A percentile compares a stretch with the other conserved stretches of the same genome.
phyloP scores from a whole-genome alignment of 306 rosid genomes.

The Amphicarpaea edgeworthii region DNA sequence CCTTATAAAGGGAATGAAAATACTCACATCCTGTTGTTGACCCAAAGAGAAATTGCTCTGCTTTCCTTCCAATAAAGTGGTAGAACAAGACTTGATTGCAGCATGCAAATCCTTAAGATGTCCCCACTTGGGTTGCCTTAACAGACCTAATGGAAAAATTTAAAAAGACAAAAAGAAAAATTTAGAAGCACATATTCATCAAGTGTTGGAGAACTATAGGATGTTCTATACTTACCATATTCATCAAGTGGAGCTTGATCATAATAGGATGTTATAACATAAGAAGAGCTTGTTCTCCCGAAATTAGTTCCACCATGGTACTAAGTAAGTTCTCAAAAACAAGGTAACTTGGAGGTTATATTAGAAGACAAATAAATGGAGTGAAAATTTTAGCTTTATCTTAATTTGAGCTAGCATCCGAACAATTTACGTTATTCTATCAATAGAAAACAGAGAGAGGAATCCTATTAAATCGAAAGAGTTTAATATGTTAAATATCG shows the following conservation, averaged over 20 bases:
- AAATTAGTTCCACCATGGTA: constrained; percentile 83
- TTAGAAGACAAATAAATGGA: background rate
- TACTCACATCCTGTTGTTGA: constrained; percentile 53
- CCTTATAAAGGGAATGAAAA: background rate
- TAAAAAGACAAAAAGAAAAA: background rate
- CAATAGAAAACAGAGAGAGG: background rate
- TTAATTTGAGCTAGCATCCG: background rate
- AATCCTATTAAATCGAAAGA: background rate
- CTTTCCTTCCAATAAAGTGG: constrained; percentile 60
- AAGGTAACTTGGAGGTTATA: background rate
- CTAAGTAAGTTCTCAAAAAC: constrained; percentile 38
- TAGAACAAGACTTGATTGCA: constrained; percentile 61
- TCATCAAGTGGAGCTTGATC: constrained; percentile 76
- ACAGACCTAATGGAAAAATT: constrained; percentile 50
- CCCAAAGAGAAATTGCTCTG: constrained; percentile 60
- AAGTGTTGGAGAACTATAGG: background rate
- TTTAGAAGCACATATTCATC: background rate
- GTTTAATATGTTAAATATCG: background rate
- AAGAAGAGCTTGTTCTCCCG: constrained; percentile 67
- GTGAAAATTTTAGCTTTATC: background rate
- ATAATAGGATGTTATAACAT: constrained; percentile 58
- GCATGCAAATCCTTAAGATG: constrained; percentile 70
- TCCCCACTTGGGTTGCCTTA: constrained; percentile 77
- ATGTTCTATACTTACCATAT: constrained; percentile 36
- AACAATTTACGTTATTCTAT: background rate